A percentile compares a stretch with the other conserved stretches of the same genome.
Conservation (phyloP, 2,329 filamentous ascomycete genomes). For the Leptographium procerum region DNA sequence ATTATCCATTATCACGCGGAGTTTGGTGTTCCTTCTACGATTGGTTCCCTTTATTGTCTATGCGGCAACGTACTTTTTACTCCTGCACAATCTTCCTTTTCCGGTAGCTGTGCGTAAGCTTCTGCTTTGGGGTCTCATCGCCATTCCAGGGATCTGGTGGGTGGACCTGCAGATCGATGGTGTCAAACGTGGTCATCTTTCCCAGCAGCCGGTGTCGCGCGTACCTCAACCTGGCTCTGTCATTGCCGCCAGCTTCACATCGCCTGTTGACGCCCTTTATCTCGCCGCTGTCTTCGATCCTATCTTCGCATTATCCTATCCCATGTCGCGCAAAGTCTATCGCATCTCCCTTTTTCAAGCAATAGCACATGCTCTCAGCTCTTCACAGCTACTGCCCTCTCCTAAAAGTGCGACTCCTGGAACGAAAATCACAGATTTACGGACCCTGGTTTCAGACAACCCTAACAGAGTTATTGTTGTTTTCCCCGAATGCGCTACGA, state of each 20-base stretch:
- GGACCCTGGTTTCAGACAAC: slow-evolving; percentile 52
- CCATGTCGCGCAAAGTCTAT: slow-evolving; percentile 59
- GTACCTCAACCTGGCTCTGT: slow-evolving; percentile 71
- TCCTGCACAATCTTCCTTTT: slow-evolving; percentile 67
- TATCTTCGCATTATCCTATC: slow-evolving; percentile 81
- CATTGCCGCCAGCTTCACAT: slow-evolving; percentile 85
- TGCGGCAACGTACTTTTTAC: slow-evolving; percentile 59
- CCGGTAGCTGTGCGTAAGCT: slow-evolving; percentile 60
- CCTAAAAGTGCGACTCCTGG: slow-evolving; percentile 2
- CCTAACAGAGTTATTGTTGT: slow-evolving; percentile 70
- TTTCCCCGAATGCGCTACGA: slow-evolving; percentile 90
- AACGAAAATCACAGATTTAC: slow-evolving; percentile 44
- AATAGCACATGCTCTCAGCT: slow-evolving; percentile 59
- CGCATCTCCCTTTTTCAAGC: slow-evolving; percentile 67
- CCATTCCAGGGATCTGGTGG: slow-evolving; percentile 93
- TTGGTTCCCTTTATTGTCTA: slow-evolving; percentile 65
- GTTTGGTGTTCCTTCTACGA: slow-evolving; percentile 68
- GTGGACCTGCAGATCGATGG: slow-evolving; percentile 96
- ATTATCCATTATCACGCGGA: slow-evolving; percentile 51
- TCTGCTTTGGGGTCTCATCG: slow-evolving; percentile 76
- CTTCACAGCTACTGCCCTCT: slow-evolving; percentile 35
- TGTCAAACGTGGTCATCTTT: slow-evolving; percentile 80
- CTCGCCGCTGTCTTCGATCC: slow-evolving; percentile 94
- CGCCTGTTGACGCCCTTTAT: slow-evolving; percentile 85
- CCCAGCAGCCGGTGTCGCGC: slow-evolving; percentile 58